Evolutionary conservation across 169 alveolate species (phyloP).

Genomic region (Condylostoma magnum): DNA sequence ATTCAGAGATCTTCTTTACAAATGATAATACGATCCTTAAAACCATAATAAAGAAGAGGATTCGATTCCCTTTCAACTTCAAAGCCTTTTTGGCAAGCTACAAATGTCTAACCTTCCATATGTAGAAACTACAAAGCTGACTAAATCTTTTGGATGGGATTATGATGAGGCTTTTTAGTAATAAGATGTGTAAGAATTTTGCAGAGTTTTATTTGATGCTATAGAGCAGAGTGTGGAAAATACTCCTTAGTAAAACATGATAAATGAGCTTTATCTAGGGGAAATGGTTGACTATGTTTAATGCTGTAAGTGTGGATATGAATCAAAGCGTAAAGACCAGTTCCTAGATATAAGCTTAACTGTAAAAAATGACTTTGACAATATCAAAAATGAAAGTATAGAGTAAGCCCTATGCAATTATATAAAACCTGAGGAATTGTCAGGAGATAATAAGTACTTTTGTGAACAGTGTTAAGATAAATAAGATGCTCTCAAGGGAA

Average conservation of each 20-base stretch:
- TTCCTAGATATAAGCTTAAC: constrained; percentile 79
- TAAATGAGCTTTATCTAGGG: constrained; percentile 76
- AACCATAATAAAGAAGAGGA: constrained; percentile 56
- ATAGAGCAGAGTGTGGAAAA: constrained; percentile 30
- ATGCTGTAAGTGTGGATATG: constrained; percentile 78
- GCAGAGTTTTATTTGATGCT: constrained; percentile 44
- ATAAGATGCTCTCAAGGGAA: constrained; percentile 74
- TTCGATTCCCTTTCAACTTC: constrained; percentile 80
- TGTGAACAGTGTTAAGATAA: constrained; percentile 79
- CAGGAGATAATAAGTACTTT: constrained; percentile 72
- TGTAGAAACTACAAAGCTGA: constrained; percentile 72
- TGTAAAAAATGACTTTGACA: constrained; percentile 69
- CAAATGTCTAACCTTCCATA: constrained; percentile 40
- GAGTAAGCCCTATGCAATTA: constrained; percentile 74
- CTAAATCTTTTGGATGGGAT: constrained; percentile 82
- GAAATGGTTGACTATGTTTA: constrained; percentile 52
- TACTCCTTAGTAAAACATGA: neutral
- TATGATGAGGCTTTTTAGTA: constrained; percentile 61
- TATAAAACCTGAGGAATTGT: constrained; percentile 73
- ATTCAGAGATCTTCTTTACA: constrained; percentile 84
- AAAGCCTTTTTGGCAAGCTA: constrained; percentile 69
- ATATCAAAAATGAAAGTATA: constrained; percentile 50
- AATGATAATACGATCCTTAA: constrained; percentile 38
- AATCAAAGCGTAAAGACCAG: constrained; percentile 52
- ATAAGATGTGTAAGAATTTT: constrained; percentile 67